Base-by-base conservation (phyloP, 371 early-diverging fungal species). In the Mucor piriformis region DNA sequence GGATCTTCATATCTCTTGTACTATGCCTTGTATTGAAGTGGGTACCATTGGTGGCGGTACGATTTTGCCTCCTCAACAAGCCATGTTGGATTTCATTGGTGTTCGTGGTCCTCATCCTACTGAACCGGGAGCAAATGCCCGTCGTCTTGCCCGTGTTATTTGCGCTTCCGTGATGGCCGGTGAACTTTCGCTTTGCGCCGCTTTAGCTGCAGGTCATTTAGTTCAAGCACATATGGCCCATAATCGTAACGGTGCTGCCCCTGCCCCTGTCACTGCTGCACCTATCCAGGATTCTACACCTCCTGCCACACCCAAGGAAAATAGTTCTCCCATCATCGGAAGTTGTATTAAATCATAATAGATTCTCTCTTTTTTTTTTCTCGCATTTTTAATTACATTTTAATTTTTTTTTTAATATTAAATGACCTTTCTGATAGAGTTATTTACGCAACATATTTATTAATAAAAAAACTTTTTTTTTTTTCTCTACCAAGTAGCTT, bases 11-110 rank as follows among this genome's bases (percentile, higher is more conserved):
- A 89, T 97, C 50, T 90, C 90, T 29, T 91, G 92, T 69, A 90
- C 92, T 2, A 97, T 97, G 98, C 98, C 97, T 1, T 92, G 91
- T 58, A 89, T 97, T 54, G 94, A 95, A 69, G 96, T 96, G 8
- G 97, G 97, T 20, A 95, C 96, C 1, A 83, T 98, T 50, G 98
- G 98, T 18, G 98, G 98, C 34, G 98, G 98, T 25, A 97, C 98
- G 0, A 83, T 83, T 15, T 67, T 97, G 42, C 87, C 89, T 33
- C 89, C 98, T 13, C 95, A 95, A 67, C 86, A 89, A 12, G 83
- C 94, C 1, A 90, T 93, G 73, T 69, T 98, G 59, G 91, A 93
- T 29, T 79, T 96, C 80, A 82, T 98, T 32, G 94, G 94, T 21
- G 92, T 92, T 27, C 83, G 88, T 29, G 97, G 95, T 0, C 84